These are phyloP conservation scores for Epipyxis sp. DNA, from an alignment of 108 stramenopile species.

Conservation along the genomic window DNA sequence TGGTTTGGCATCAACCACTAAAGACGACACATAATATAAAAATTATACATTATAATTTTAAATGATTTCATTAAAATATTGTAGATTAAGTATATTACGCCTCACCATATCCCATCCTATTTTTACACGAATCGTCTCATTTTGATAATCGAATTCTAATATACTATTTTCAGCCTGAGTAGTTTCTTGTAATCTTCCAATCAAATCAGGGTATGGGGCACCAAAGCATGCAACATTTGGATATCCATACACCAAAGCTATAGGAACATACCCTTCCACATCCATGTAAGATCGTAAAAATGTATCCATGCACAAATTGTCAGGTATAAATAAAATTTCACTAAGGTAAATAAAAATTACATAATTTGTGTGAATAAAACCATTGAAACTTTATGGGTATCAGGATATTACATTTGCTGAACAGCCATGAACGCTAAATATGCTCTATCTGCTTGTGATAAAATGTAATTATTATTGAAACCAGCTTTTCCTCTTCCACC, in stretches of 20 bases:
- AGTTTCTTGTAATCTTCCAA: background rate
- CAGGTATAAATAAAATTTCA: conserved; percentile 14
- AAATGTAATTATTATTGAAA: background rate
- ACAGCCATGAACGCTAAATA: conserved; percentile 25
- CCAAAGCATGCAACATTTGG: conserved; percentile 7
- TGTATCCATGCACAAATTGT: conserved; percentile 26
- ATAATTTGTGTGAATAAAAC: background rate
- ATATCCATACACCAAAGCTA: conserved; percentile 19
- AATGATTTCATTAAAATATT: conserved; percentile 12
- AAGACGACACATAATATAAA: no score
- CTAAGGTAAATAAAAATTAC: background rate
- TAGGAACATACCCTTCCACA: conserved; percentile 28
- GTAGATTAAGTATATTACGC: no score
- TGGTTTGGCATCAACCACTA: conserved; percentile 3
- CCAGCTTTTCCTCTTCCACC: background rate
- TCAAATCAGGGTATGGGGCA: background rate
- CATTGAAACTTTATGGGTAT: background rate
- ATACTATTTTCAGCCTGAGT: background rate
- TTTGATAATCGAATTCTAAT: conserved; percentile 25
- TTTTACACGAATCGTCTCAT: conserved; percentile 22
- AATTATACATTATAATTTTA: no score
- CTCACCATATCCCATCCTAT: background rate
- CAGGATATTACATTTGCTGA: conserved; percentile 20
- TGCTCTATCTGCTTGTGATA: background rate
- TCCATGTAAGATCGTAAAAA: conserved; percentile 31